A percentile compares a stretch with the other conserved stretches of the same genome.
phyloP scores from a whole-genome alignment of 1,284 basidiomycete species.

The Naganishia liquefaciens region DNA sequence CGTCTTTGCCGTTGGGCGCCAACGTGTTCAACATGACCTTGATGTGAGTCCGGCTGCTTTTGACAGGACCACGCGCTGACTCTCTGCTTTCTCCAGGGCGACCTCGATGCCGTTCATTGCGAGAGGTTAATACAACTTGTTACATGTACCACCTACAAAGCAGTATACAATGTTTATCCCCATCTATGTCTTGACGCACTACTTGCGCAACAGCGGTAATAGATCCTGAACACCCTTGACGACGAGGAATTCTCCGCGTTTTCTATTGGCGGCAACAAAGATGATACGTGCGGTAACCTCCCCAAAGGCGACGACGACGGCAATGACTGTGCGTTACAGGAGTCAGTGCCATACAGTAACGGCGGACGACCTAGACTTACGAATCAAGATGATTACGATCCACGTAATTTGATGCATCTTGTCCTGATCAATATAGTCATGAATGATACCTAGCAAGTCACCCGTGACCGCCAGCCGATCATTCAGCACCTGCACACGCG shows the following conservation, averaged over 20 bases:
- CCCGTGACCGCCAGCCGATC: conserved; percentile 85
- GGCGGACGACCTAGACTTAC: conserved; percentile 64
- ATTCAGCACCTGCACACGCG: conserved; percentile 80
- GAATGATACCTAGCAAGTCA: conserved; percentile 86
- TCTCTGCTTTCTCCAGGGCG: conserved; percentile 55
- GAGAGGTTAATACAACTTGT: conserved; percentile 56
- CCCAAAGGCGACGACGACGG: conserved; percentile 29
- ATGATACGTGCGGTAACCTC: conserved; percentile 37
- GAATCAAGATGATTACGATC: conserved; percentile 94
- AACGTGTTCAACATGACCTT: conserved; percentile 71
- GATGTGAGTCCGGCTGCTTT: conserved; percentile 62
- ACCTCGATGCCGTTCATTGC: conserved; percentile 65
- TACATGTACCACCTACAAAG: conserved; percentile 6
- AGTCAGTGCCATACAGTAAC: background rate
- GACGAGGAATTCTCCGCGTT: conserved; percentile 41
- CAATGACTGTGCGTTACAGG: conserved; percentile 7
- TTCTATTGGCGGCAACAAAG: conserved; percentile 32
- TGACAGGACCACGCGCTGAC: background rate
- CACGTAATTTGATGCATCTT: conserved; percentile 93
- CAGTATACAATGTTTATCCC: no score
- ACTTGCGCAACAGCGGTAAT: conserved; percentile 1
- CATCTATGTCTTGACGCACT: background rate
- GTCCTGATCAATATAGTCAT: conserved; percentile 86
- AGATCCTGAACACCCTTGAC: conserved; percentile 30
- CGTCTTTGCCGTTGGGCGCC: conserved; percentile 66